Percentiles rank a stretch among this genome's conserved stretches.
Conservation (phyloP, 768 basidiomycete species). For the Podaxis carcinomalis region DNA sequence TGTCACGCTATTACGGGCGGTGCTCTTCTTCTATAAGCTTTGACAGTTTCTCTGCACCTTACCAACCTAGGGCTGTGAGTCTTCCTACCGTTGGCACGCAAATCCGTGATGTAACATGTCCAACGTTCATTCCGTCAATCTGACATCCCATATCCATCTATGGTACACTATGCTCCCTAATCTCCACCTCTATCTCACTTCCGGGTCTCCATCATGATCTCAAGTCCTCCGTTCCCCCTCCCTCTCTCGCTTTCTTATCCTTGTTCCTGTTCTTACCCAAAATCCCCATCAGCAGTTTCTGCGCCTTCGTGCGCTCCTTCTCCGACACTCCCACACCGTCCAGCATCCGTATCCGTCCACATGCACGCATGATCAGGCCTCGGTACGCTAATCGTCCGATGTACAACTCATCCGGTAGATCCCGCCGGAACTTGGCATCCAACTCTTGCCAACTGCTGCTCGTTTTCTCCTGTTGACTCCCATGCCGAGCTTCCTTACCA, state of each 20-base stretch:
- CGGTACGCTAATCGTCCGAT: slow-evolving; percentile 86
- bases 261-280: slow-evolving; percentile 21
- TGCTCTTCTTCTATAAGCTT: no score
- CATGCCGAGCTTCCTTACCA: neutral
- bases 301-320: slow-evolving; percentile 84
- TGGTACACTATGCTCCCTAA: slow-evolving; percentile 14
- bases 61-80: slow-evolving; percentile 12
- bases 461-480: slow-evolving; percentile 17
- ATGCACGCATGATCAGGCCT: slow-evolving; percentile 80
- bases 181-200: slow-evolving; percentile 16
- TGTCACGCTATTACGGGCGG: neutral
- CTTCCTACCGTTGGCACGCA: slow-evolving; percentile 9
- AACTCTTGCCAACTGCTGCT: slow-evolving; percentile 61
- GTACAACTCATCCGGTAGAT: slow-evolving; percentile 86
- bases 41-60: slow-evolving; percentile 1
- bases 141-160: slow-evolving; percentile 7
- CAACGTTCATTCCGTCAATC: slow-evolving; percentile 6
- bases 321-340: slow-evolving; percentile 83
- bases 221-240: slow-evolving; percentile 12
- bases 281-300: slow-evolving; percentile 58
- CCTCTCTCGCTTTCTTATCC: slow-evolving; percentile 23
- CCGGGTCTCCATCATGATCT: slow-evolving; percentile 5
- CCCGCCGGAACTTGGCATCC: slow-evolving; percentile 83
- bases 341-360: slow-evolving; percentile 60
- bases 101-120: slow-evolving; percentile 15